A percentile compares a stretch with the other conserved stretches of the same genome.
phyloP scores from a whole-genome alignment of 2,329 filamentous ascomycete genomes.

The Fusarium albosuccineum region DNA sequence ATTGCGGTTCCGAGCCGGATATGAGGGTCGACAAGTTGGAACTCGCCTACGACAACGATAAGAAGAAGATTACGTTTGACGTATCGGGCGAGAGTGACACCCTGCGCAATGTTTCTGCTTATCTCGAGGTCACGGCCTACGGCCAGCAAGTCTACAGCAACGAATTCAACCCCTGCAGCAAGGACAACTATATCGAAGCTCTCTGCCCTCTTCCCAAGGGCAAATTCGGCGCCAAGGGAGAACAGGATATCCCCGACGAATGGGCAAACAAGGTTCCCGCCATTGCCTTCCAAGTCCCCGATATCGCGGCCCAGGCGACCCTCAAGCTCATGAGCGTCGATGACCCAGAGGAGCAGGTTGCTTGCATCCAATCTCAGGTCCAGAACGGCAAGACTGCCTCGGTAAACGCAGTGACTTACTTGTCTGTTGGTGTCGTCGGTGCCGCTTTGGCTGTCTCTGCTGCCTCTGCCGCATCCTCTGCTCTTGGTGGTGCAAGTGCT shows the following conservation, averaged over 20 bases:
- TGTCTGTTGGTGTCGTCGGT: slow-evolving; percentile 87
- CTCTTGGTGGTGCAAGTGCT: slow-evolving; percentile 67
- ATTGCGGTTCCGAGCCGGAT: slow-evolving; percentile 68
- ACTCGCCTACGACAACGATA: slow-evolving; percentile 82
- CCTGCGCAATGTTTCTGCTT: slow-evolving; percentile 84
- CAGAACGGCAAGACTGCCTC: slow-evolving; percentile 88
- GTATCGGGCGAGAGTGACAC: slow-evolving; percentile 81
- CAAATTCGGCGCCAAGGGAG: slow-evolving; percentile 78
- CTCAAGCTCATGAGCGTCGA: slow-evolving; percentile 77
- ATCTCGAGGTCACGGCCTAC: slow-evolving; percentile 84
- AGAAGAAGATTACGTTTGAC: slow-evolving; percentile 82
- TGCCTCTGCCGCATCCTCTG: slow-evolving; percentile 75
- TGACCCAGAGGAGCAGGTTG: slow-evolving; percentile 69
- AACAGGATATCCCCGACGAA: slow-evolving; percentile 76
- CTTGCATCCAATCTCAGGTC: slow-evolving; percentile 85
- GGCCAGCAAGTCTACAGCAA: slow-evolving; percentile 84
- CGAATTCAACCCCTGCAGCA: slow-evolving; percentile 84
- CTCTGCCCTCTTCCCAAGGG: slow-evolving; percentile 89
- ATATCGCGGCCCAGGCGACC: slow-evolving; percentile 88
- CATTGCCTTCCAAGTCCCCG: slow-evolving; percentile 91
- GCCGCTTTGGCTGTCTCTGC: slow-evolving; percentile 82
- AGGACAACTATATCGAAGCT: slow-evolving; percentile 73
- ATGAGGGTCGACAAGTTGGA: slow-evolving; percentile 80
- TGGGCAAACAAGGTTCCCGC: slow-evolving; percentile 83
- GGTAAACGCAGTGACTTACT: slow-evolving; percentile 82